These are phyloP conservation scores for Podila verticillata DNA, from an alignment of 192 early-diverging fungal genomes.

Conservation along the genomic window DNA sequence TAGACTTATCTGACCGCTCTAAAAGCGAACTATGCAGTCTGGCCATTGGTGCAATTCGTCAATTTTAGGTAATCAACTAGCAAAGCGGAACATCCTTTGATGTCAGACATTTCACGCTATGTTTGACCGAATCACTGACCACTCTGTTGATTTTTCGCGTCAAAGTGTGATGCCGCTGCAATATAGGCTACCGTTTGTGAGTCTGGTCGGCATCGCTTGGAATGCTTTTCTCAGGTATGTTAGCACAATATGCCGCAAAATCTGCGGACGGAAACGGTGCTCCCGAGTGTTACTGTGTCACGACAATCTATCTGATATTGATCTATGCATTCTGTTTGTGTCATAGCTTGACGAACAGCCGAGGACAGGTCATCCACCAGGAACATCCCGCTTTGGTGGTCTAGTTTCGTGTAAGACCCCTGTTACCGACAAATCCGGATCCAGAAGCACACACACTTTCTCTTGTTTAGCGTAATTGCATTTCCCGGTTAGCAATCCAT, in stretches of 20 bases:
- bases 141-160: background rate
- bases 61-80: slow-evolving; percentile 65
- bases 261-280: no score
- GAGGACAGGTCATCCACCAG: background rate
- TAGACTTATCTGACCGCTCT: slow-evolving; percentile 68
- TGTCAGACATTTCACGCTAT: no score
- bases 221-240: slow-evolving; percentile 74
- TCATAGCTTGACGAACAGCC: background rate
- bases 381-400: background rate
- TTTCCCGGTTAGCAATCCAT: no score
- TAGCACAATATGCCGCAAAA: no score
- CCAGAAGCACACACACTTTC: background rate
- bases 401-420: background rate
- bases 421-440: background rate
- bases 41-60: slow-evolving; percentile 77
- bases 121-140: background rate
- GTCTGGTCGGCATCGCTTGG: slow-evolving; percentile 78
- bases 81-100: background rate
- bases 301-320: no score
- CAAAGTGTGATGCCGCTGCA: slow-evolving; percentile 63
- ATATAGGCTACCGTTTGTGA: slow-evolving; percentile 76
- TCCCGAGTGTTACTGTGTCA: background rate
- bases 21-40: slow-evolving; percentile 75
- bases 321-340: background rate
- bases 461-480: no score